phyloP scores from a whole-genome alignment of 108 stramenopile genomes.

The Pseudonitzschia pungens region DNA sequence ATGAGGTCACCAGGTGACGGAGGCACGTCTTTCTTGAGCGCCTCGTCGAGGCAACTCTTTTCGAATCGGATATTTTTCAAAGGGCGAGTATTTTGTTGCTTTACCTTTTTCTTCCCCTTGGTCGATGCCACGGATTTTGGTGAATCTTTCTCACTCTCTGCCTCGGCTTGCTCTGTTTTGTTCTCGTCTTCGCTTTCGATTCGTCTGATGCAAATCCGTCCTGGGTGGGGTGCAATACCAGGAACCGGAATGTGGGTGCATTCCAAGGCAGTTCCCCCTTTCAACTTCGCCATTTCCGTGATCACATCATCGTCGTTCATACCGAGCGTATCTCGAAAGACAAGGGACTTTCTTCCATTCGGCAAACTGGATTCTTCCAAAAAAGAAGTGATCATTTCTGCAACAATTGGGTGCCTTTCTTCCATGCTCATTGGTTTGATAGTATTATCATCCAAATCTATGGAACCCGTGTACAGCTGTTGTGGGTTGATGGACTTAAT shows the following conservation, averaged over 20 bases:
- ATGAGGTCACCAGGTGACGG: conserved; percentile 59
- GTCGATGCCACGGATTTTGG: conserved; percentile 3
- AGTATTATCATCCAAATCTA: conserved; percentile 51
- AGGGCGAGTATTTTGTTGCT: conserved; percentile 10
- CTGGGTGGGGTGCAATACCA: conserved; percentile 27
- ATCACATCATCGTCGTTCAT: conserved; percentile 59
- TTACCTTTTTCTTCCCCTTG: conserved; percentile 14
- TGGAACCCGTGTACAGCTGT: conserved; percentile 54
- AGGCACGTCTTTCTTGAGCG: conserved; percentile 47
- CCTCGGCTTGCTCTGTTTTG: neutral
- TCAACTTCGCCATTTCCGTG: conserved; percentile 47
- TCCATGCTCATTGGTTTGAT: conserved; percentile 35
- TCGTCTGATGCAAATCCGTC: conserved; percentile 53
- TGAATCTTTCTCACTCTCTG: neutral
- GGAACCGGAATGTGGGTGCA: conserved; percentile 40
- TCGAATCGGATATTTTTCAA: conserved; percentile 52
- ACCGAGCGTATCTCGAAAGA: conserved; percentile 62
- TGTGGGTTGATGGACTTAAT: conserved; percentile 59
- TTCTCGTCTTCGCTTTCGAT: conserved; percentile 15
- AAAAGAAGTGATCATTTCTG: conserved; percentile 57
- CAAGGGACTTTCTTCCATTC: conserved; percentile 36
- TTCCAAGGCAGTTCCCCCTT: conserved; percentile 32
- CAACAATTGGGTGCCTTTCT: conserved; percentile 65
- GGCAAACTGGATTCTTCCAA: conserved; percentile 49
- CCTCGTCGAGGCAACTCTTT: conserved; percentile 48